Conservation (phyloP, 139 green algal species). For the Yamagishiella unicocca region DNA sequence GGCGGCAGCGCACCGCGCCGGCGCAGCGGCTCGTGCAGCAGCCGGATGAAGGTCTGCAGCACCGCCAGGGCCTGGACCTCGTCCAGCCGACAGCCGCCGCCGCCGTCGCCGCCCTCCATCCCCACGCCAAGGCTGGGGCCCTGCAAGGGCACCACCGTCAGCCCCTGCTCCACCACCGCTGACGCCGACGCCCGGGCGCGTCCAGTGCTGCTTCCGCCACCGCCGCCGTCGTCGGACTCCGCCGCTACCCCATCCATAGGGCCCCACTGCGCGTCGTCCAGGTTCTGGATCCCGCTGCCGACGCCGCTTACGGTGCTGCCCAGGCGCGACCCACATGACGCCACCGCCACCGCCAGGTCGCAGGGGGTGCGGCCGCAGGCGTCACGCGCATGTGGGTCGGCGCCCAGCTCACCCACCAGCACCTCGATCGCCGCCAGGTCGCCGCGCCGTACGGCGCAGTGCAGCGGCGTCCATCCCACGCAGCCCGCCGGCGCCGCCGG, state of each 20-base stretch:
- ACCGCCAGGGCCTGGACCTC: conserved; percentile 24
- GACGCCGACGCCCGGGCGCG: not conserved
- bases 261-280: conserved; percentile 19
- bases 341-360: conserved; percentile 34
- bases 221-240: not conserved
- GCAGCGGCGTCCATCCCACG: conserved; percentile 40
- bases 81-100: not conserved
- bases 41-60: conserved; percentile 21
- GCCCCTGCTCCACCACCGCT: not conserved
- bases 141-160: not conserved
- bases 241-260: not conserved
- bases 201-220: not conserved
- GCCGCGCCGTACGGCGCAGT: conserved; percentile 24
- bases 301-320: not conserved
- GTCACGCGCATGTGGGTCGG: conserved; percentile 27
- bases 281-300: conserved; percentile 11
- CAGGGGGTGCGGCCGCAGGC: not conserved
- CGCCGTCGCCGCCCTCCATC: not conserved
- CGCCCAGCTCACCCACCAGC: conserved; percentile 30
- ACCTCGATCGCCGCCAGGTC: not conserved
- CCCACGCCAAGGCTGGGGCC: conserved; percentile 6
- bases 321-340: not conserved
- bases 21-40: conserved; percentile 19
- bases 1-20: not conserved
- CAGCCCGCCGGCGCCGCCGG: not conserved